These are phyloP conservation scores for Gautieria morchelliformis DNA, from an alignment of 768 basidiomycete species.

Conservation along the genomic window DNA sequence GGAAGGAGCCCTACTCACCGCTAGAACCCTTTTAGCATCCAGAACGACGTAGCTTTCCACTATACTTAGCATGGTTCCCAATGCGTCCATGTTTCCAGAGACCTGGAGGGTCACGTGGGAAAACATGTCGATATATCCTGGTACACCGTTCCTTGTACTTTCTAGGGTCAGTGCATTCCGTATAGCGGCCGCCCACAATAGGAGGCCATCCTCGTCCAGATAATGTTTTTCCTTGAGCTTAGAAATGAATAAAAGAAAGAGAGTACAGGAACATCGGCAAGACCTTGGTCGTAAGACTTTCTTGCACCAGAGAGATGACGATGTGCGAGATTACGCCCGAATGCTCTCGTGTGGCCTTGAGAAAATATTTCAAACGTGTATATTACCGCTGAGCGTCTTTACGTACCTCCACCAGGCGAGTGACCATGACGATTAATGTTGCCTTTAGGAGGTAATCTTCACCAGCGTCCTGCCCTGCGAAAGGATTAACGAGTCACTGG, in stretches of 20 bases:
- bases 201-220: conserved; percentile 71
- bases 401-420: conserved; percentile 57
- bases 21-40: conserved; percentile 50
- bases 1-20: conserved; percentile 32
- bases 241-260: conserved; percentile 10
- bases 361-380: conserved; percentile 2
- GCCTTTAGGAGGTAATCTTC: conserved; percentile 66
- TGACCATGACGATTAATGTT: conserved; percentile 59
- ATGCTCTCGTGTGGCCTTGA: conserved; percentile 55
- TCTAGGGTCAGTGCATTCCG: conserved; percentile 51
- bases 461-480: conserved; percentile 55
- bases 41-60: conserved; percentile 75
- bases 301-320: conserved; percentile 54
- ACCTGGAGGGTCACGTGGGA: conserved; percentile 54
- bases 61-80: conserved; percentile 58
- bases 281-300: conserved; percentile 52
- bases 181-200: conserved; percentile 65
- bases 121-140: conserved; percentile 54
- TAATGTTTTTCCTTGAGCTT: conserved; percentile 45
- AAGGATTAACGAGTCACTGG: conserved; percentile 7
- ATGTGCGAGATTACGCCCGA: conserved; percentile 46
- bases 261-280: neutral
- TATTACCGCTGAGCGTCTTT: neutral
- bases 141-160: conserved; percentile 30
- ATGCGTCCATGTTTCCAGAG: conserved; percentile 58